Conservation (phyloP, 2,329 filamentous ascomycete genomes). For the Anisogramma anomala region DNA sequence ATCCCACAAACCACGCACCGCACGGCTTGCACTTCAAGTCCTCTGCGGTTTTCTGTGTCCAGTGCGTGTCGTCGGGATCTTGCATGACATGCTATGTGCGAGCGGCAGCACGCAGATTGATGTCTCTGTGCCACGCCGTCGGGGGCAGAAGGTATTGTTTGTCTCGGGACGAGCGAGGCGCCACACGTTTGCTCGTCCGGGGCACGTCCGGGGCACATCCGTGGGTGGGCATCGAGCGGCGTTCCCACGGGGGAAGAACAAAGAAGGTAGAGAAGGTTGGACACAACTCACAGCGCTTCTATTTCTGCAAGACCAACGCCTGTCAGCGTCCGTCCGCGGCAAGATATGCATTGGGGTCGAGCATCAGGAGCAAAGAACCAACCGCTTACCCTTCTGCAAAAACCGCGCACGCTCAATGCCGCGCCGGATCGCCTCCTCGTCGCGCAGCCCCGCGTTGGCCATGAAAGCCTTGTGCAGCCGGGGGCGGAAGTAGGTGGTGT, state of each 20-base stretch:
- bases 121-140: not conserved
- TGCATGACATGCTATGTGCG: not conserved
- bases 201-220: too few species aligned
- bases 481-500: constrained; percentile 58
- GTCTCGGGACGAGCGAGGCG: not conserved
- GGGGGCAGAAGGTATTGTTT: not conserved
- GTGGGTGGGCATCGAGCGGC: too few species aligned
- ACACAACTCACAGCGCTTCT: constrained; percentile 68
- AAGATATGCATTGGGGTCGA: not conserved
- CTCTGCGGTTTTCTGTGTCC: not conserved
- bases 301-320: constrained; percentile 51
- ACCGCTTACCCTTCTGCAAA: constrained; percentile 67
- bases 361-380: not conserved
- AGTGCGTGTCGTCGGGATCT: not conserved
- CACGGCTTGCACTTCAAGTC: not conserved
- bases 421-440: constrained; percentile 63
- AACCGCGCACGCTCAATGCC: constrained; percentile 72
- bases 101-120: not conserved
- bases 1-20: not conserved
- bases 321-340: not conserved
- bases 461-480: constrained; percentile 79
- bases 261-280: not conserved
- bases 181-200: not conserved
- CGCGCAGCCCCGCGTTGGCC: constrained; percentile 55
- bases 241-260: too few species aligned